These are phyloP conservation scores for Pleurotus citrinopileatus DNA, from an alignment of 768 basidiomycete species.

Conservation along the genomic window DNA sequence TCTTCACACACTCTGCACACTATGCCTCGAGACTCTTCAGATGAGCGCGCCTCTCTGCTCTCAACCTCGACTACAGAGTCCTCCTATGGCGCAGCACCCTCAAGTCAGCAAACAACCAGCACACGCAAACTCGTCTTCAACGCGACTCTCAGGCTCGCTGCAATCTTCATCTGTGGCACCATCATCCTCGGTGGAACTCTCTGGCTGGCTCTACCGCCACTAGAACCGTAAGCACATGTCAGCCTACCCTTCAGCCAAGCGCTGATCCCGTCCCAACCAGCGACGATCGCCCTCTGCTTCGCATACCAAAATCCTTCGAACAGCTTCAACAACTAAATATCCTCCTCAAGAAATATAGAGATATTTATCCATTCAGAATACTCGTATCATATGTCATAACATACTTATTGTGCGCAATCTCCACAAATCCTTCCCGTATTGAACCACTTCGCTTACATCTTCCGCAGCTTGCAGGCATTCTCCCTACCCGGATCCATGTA, in stretches of 20 bases:
- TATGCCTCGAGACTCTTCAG: slow-evolving; percentile 34
- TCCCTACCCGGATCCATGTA: slow-evolving; percentile 98
- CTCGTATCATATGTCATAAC: slow-evolving; percentile 84
- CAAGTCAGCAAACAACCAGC: slow-evolving; percentile 37
- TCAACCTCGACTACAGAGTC: slow-evolving; percentile 33
- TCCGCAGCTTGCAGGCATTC: slow-evolving; percentile 85
- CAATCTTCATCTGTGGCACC: slow-evolving; percentile 70
- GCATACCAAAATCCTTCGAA: slow-evolving; percentile 84
- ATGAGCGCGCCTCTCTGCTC: slow-evolving; percentile 40
- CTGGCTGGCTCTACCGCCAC: slow-evolving; percentile 76
- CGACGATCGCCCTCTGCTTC: slow-evolving; percentile 70
- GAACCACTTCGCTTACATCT: too few relatives aligned
- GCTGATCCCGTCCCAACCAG: slow-evolving; percentile 33
- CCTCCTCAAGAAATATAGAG: slow-evolving; percentile 88
- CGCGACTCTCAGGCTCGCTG: slow-evolving; percentile 82
- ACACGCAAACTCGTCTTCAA: slow-evolving; percentile 66
- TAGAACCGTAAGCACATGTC: slow-evolving; percentile 62
- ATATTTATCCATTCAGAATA: slow-evolving; percentile 83
- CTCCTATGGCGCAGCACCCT: slow-evolving; percentile 52
- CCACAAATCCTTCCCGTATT: neutral
- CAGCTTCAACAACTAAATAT: slow-evolving; percentile 84
- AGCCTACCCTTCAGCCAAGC: neutral
- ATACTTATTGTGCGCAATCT: slow-evolving; percentile 80
- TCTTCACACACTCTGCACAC: slow-evolving; percentile 66
- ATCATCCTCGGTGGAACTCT: slow-evolving; percentile 71